phyloP scores from a whole-genome alignment of 129 eudicot genomes.

The Artemisia tridentata region DNA sequence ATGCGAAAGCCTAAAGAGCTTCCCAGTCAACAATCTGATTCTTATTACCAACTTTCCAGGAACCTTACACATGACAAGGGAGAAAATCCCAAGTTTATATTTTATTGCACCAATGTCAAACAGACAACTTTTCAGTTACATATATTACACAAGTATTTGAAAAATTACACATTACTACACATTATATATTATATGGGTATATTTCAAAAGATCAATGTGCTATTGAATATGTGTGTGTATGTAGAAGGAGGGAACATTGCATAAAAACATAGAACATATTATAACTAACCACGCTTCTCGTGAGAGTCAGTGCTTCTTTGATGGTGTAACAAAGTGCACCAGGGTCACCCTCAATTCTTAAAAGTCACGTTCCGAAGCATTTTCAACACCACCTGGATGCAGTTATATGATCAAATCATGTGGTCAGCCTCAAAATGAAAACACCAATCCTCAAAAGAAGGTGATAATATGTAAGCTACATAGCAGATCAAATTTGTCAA shows the following conservation, averaged over 20 bases:
- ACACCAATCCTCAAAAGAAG: too few species aligned
- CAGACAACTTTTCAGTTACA: background rate
- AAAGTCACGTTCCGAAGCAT: constrained; percentile 79
- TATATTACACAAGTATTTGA: constrained; percentile 17
- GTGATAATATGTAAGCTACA: too few species aligned
- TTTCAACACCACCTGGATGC: constrained; percentile 53
- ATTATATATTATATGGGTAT: too few species aligned
- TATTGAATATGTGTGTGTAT: background rate
- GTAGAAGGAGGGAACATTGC: background rate
- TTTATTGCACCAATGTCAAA: constrained; percentile 6
- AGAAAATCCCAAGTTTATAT: constrained; percentile 3
- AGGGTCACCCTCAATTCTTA: constrained; percentile 95
- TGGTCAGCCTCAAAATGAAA: too few species aligned
- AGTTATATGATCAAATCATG: too few species aligned
- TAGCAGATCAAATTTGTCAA: too few species aligned
- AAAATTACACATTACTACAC: background rate
- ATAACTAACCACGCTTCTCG: constrained; percentile 81
- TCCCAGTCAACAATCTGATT: constrained; percentile 69
- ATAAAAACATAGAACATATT: background rate
- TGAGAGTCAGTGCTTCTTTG: constrained; percentile 83
- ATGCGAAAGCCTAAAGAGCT: constrained; percentile 92
- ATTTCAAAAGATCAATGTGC: background rate
- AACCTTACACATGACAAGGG: constrained; percentile 46
- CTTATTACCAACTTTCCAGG: constrained; percentile 51
- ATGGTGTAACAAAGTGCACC: constrained; percentile 94